A percentile compares a stretch with the other conserved stretches of the same genome.
Conservation (phyloP, 176 grass and related monocot species). For the Triticum urartu region DNA sequence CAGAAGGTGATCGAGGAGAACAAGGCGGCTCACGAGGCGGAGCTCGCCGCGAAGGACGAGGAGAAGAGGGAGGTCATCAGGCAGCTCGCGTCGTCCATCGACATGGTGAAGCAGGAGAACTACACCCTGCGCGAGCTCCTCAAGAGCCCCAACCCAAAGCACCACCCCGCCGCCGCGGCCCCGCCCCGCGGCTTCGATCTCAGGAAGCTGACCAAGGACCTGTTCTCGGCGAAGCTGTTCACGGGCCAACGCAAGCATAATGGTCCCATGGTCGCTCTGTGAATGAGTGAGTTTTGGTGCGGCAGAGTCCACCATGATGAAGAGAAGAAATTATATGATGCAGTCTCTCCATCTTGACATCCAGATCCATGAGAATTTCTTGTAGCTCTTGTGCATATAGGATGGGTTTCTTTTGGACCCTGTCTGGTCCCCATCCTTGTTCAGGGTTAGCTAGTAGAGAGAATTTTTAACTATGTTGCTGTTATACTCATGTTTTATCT, state of each 20-base stretch:
- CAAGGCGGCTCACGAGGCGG: constrained; percentile 13
- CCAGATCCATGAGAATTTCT: constrained; percentile 21
- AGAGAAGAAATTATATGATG: constrained; percentile 3
- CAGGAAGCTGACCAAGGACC: constrained; percentile 60
- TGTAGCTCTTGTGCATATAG: constrained; percentile 42
- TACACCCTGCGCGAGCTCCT: constrained; percentile 40
- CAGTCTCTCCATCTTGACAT: not conserved
- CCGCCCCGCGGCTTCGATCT: constrained; percentile 42
- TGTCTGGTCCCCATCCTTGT: not conserved
- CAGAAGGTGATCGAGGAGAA: constrained; percentile 47
- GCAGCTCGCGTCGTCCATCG: constrained; percentile 64
- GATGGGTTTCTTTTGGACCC: not conserved
- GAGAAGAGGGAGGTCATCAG: constrained; percentile 98
- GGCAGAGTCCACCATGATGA: not conserved
- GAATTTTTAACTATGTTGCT: not conserved
- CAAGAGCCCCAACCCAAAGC: constrained; percentile 41
- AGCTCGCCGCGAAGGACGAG: constrained; percentile 70
- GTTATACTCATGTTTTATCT: not conserved
- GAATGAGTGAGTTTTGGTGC: not conserved
- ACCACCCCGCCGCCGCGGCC: not conserved
- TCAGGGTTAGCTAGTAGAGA: constrained; percentile 12
- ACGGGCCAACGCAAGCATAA: constrained; percentile 35
- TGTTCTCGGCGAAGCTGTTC: constrained; percentile 61
- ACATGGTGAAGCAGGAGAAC: constrained; percentile 71
- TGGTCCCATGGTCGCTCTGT: constrained; percentile 59